Base-by-base conservation (phyloP, 345 rosid genomes). In the Rhizophora apiculata region DNA sequence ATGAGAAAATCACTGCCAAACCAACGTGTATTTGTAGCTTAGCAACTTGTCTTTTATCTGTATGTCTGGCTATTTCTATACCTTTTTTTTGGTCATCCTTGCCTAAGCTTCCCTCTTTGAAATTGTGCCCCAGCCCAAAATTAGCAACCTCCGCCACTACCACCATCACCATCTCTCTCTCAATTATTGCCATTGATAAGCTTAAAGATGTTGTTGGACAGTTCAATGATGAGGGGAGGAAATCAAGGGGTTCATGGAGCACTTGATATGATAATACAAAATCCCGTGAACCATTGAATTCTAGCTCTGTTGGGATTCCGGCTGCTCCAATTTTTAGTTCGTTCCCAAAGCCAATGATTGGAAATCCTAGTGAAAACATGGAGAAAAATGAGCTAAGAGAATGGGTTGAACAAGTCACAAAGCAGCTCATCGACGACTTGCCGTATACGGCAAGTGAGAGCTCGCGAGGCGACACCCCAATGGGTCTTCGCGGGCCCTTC, bases 401-500 rank as follows among this genome's bases (percentile, higher is more conserved):
- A 51, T 86, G 88, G 93, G 93, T 84, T 6, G 88, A 86, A 68
- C 82, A 82, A n/a, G 82, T 84, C 70, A 82, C 88, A 64, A 82
- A 74, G 68, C 90, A 88, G 67, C 87, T 83, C 72, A 77, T 83
- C 18, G 85, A 86, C 60, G 88, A 88, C 74, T 20, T 75, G 74
- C 82, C 85, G 1, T 86, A 78, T 7, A 68, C 73, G 29, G 20
- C 46, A 62, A 57, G 39, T 46, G 34, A 18, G 32, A 75, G 69
- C 74, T 60, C 73, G 53, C 82, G 78, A n/a, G 62, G 60, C 21
- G 75, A 68, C 62, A 37, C 72, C 6, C 21, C 83, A 64, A 65
- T 68, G 60, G 60, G 71, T 54, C 32, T 63, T 37, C 16, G 70
- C 63, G 26, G 74, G 61, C 37, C 61, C 80, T 1, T 72, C 78